phyloP scores from a whole-genome alignment of 306 rosid genomes.

The Senna tora region DNA sequence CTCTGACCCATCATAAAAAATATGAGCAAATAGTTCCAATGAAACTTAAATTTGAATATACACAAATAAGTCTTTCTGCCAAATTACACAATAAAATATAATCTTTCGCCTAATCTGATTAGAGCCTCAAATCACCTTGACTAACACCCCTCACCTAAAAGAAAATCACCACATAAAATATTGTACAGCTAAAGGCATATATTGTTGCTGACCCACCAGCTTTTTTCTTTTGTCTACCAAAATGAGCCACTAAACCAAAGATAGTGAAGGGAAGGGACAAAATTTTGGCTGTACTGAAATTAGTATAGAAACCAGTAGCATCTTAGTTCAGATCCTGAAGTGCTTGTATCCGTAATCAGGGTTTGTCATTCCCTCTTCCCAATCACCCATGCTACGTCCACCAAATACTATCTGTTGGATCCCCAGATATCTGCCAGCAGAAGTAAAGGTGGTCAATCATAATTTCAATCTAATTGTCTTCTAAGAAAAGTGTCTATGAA shows the following conservation, averaged over 20 bases:
- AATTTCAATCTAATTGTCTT: conserved; percentile 18
- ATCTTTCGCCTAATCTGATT: background rate
- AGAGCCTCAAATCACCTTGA: background rate
- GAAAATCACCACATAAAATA: background rate
- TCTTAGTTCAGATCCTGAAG: conserved; percentile 62
- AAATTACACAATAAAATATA: background rate
- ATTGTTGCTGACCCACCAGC: conserved; percentile 5
- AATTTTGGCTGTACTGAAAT: background rate
- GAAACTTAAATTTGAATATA: no score
- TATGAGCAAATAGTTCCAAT: no score
- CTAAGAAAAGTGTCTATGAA: background rate
- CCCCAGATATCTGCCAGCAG: conserved; percentile 73
- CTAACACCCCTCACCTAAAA: background rate
- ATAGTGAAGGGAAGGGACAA: background rate
- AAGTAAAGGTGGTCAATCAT: conserved; percentile 16
- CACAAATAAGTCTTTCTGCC: background rate
- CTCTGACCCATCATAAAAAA: no score
- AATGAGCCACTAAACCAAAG: background rate
- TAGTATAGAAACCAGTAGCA: conserved; percentile 7
- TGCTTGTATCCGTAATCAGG: conserved; percentile 82
- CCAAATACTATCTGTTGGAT: conserved; percentile 89
- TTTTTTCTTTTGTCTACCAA: conserved; percentile 17
- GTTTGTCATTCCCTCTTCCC: conserved; percentile 94
- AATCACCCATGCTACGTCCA: conserved; percentile 81
- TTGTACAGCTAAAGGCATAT: background rate